phyloP scores from a whole-genome alignment of 176 grass and related monocot species.

The Saccharum spontaneum region DNA sequence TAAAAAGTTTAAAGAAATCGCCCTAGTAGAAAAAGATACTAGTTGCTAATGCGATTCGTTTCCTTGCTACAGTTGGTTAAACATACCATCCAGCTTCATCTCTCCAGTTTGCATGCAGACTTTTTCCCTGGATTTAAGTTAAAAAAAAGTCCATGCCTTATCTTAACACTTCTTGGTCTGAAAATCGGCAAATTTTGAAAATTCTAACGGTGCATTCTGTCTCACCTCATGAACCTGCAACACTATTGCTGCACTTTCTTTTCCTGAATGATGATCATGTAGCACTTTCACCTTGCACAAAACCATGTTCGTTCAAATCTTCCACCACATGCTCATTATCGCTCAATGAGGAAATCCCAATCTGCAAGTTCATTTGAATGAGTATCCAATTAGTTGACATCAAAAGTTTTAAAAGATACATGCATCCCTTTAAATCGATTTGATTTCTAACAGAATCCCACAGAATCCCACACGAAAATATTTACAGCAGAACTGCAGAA shows the following conservation, averaged over 20 bases:
- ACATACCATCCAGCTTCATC: neutral
- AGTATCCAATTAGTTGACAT: neutral
- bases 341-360: neutral
- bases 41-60: conserved; percentile 5
- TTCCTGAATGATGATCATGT: neutral
- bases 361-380: conserved; percentile 33
- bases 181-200: neutral
- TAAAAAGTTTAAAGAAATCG: neutral
- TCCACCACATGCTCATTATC: conserved; percentile 21
- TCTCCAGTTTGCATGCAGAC: neutral
- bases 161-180: neutral
- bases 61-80: neutral
- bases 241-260: too few species aligned
- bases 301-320: conserved; percentile 31
- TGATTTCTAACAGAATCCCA: neutral
- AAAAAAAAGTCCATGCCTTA: neutral
- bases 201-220: neutral
- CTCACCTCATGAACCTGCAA: neutral
- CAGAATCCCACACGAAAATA: neutral
- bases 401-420: neutral
- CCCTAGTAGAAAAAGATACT: neutral
- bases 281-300: conserved; percentile 45
- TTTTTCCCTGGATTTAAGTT: neutral
- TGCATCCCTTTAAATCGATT: neutral
- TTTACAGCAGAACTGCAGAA: neutral